Evolutionary conservation across 83 land plant genomes (phyloP).

Genomic region (Larix sibirica): DNA sequence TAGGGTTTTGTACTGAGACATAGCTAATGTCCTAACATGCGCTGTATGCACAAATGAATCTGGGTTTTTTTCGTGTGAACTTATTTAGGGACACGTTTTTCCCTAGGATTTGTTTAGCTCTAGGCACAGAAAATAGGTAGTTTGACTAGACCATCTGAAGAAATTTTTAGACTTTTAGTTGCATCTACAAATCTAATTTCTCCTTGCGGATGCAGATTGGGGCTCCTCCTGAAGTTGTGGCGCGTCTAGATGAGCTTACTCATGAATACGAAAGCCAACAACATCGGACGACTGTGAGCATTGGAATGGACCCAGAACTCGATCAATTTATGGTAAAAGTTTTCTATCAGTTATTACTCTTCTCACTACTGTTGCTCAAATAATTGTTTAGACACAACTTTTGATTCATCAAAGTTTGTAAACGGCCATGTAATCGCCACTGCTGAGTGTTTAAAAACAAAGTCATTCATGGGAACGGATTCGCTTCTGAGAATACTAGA

Average conservation of each 20-base stretch:
- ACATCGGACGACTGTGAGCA: background rate
- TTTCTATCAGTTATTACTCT: too few relatives aligned
- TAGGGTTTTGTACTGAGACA: background rate
- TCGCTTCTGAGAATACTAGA: too few relatives aligned
- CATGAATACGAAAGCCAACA: background rate
- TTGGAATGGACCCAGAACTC: constrained; percentile 35
- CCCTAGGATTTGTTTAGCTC: background rate
- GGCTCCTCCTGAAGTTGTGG: constrained; percentile 34
- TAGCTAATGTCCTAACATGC: background rate
- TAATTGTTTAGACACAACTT: too few relatives aligned
- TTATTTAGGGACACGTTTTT: background rate
- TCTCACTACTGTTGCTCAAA: too few relatives aligned
- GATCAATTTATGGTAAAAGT: constrained; percentile 35
- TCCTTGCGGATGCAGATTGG: constrained; percentile 24
- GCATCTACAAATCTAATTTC: background rate
- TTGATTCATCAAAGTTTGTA: too few relatives aligned
- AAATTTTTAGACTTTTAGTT: too few relatives aligned
- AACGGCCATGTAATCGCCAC: too few relatives aligned
- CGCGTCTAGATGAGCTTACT: constrained; percentile 19
- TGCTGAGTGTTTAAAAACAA: too few relatives aligned
- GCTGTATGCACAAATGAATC: background rate
- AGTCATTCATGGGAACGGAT: too few relatives aligned
- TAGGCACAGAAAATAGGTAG: too few relatives aligned
- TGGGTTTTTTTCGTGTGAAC: background rate
- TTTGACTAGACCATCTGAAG: too few relatives aligned